Base-by-base conservation (phyloP, 495 filamentous ascomycete genomes). In the Apiosordaria backusii region DNA sequence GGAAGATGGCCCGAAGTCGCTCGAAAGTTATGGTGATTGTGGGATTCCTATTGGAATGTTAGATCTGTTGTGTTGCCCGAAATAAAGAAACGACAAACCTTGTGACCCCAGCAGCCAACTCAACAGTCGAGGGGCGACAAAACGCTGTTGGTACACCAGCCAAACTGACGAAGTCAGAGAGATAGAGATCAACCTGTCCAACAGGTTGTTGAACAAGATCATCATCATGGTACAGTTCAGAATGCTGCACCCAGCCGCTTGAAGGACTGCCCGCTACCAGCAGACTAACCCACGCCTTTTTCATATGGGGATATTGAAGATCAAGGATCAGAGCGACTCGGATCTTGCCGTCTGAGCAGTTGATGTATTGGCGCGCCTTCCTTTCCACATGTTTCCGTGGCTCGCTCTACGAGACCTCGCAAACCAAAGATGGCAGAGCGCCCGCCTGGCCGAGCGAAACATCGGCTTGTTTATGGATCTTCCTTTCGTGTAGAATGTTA, bases 341-440 rank as follows among this genome's bases (percentile, higher is more conserved):
- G 29, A 67, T 63, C 45, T 60, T 61, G 26, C 65, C 65, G 50
- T 67, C 60, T 24, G 53, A 57, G 45, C 15, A 54, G 5, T 64
- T 57, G 45, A 67, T 67, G 24, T 64, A 64, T 57, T 64, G 66
- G 45, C 24, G 26, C 16, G 40, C 55, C 54, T 67, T 63, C 22
- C 45, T 40, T 19, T 67, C 61, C 57, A 67, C 40, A 45, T 63
- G 55, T 57, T 57, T 50, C 1, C 61, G 66, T 55, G 66, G 24
- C 22, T 67, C 66, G 50, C 66, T 57, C 55, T 67, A 67, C 55
- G 61, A 64, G 35, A 67, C 61, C 55, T 67, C 66, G 66, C 66
- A 23, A 21, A 67, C 66, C n/a, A 67, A 18, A 19, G 61, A 60
- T 4, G 40, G 66, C 6, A 67, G 53, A 6, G 27, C 52, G 16